Base-by-base conservation (phyloP, 2,329 filamentous ascomycete species). In the Penicillium sp. region DNA sequence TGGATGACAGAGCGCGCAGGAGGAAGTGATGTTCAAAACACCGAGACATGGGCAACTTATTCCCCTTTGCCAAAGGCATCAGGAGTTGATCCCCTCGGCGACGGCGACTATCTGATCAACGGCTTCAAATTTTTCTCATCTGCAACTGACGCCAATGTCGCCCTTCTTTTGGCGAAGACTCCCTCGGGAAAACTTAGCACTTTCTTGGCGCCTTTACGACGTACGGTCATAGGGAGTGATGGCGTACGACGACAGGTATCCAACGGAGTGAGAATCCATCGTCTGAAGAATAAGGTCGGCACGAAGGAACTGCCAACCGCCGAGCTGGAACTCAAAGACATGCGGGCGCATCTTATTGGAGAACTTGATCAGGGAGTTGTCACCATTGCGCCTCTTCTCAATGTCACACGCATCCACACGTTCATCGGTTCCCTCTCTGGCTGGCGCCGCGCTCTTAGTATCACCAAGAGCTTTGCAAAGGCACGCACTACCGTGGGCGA, bases 61-160 rank as follows among this genome's bases (percentile, higher is more conserved):
- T 66, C 68, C 0, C 69, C 70, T 6, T 25, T 64, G 3, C 14
- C 54, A 11, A 63, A 62, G 8, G 8, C 28, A 2, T 35, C 58
- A 7, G 53, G 58, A 1, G n/a, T 15, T 0, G 63, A 62, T 20
- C 39, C 63, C 7, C 45, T 68, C 0, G 71, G 63, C 11, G 66
- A 69, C 11, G 74, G 75, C 5, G 72, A 71, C 35, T 77, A 75
- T 53, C 55, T 73, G 5, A 82, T 91, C 60, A 81, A 79, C 37
- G 89, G 89, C 0, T 90, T 90, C 80, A 90, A 91, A 68, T 91
- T 88, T 83, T 90, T 90, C 75, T 87, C 84, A 41, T 86, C 82
- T 3, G 88, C 87, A 0, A 90, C 87, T 0, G 88, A 90, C 70
- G 83, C 84, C 0, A 79, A 87, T 50, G 86, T 89, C 81, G 79